Conservation (phyloP, 2,329 filamentous ascomycete genomes). For the Scedosporium apiospermum region DNA sequence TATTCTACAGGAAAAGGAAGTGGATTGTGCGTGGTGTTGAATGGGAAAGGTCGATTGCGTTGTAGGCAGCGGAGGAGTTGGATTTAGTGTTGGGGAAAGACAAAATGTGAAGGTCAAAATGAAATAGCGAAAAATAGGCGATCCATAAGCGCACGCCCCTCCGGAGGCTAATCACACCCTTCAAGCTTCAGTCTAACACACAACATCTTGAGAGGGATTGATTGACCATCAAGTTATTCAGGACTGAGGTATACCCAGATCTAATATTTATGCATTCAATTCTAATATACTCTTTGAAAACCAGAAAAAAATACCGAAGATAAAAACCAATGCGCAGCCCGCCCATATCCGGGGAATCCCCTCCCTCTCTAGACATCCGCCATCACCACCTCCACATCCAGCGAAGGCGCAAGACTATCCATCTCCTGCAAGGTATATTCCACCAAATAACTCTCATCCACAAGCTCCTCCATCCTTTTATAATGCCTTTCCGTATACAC, state of each 20-base stretch:
- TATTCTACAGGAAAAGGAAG: background rate
- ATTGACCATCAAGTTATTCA: too few relatives aligned
- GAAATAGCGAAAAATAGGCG: background rate
- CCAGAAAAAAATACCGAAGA: background rate
- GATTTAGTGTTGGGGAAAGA: background rate
- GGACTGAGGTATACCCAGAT: too few relatives aligned
- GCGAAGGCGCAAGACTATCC: conserved; percentile 56
- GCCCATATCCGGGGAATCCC: background rate
- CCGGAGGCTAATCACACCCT: too few relatives aligned
- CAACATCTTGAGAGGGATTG: too few relatives aligned
- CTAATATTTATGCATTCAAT: background rate
- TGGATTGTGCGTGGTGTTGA: background rate
- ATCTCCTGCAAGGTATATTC: conserved; percentile 92
- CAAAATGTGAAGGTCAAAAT: background rate
- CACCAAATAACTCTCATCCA: conserved; percentile 89
- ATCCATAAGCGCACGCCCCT: too few relatives aligned
- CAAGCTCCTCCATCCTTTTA: conserved; percentile 75
- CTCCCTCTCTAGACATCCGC: conserved; percentile 6
- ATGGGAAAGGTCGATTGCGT: background rate
- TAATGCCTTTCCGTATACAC: conserved; percentile 94
- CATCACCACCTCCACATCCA: conserved; percentile 34
- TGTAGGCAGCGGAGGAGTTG: background rate
- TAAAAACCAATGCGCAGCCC: background rate
- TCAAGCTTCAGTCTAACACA: too few relatives aligned
- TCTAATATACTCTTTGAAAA: background rate